Evolutionary conservation across 352 stramenopile species (phyloP).

Genomic region (Globisporangium spiculum): DNA sequence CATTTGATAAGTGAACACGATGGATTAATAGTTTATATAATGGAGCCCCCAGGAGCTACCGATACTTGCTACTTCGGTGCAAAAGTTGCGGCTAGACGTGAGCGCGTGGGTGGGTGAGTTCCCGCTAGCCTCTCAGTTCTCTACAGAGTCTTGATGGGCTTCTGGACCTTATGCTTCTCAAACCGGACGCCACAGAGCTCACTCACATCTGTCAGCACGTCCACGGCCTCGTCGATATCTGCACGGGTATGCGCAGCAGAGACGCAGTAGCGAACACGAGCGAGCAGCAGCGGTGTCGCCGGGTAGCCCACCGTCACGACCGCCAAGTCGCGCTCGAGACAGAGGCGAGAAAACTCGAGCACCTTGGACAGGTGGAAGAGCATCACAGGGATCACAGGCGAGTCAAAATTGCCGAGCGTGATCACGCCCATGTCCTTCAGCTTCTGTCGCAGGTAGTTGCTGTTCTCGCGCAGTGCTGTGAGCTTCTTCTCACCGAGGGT

Average conservation of each 20-base stretch:
- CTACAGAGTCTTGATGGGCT: neutral
- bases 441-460: slow-evolving; percentile 96
- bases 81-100: too few relatives aligned
- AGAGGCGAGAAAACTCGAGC: slow-evolving; percentile 95
- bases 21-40: too few relatives aligned
- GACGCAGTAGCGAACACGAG: slow-evolving; percentile 96
- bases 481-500: slow-evolving; percentile 92
- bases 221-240: slow-evolving; percentile 91
- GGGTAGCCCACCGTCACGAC: slow-evolving; percentile 98
- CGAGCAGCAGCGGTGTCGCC: slow-evolving; percentile 92
- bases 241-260: slow-evolving; percentile 93
- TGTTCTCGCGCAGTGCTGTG: slow-evolving; percentile 92
- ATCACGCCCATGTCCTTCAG: slow-evolving; percentile 93
- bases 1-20: too few relatives aligned
- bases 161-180: slow-evolving; percentile 18
- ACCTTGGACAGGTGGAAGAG: slow-evolving; percentile 99
- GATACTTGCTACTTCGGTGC: too few relatives aligned
- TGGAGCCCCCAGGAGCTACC: too few relatives aligned
- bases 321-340: slow-evolving; percentile 92
- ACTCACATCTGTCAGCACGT: slow-evolving; percentile 91
- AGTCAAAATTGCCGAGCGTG: slow-evolving; percentile 95
- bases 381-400: slow-evolving; percentile 98
- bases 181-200: slow-evolving; percentile 67
- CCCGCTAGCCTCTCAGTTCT: too few relatives aligned
- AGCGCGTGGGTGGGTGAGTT: too few relatives aligned